These are phyloP conservation scores for Pleurotus giganteus DNA, from an alignment of 768 basidiomycete genomes.

Conservation along the genomic window DNA sequence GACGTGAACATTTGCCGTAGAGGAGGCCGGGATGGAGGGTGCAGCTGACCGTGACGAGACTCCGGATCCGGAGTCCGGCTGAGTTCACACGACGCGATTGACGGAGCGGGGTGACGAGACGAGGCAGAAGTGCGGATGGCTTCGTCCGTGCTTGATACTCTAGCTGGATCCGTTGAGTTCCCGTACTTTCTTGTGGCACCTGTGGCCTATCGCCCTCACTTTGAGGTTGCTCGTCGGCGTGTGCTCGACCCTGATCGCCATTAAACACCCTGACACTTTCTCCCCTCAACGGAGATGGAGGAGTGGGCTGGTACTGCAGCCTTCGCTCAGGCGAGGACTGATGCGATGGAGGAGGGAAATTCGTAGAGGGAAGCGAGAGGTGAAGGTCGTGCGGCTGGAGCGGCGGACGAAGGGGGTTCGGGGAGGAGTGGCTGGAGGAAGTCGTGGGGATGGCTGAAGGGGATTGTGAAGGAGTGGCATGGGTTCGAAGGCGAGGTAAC, in stretches of 20 bases:
- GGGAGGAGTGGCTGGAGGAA: too few relatives aligned
- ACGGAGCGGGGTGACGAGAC: background rate
- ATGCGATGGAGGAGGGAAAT: background rate
- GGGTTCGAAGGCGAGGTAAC: too few relatives aligned
- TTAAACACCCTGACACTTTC: background rate
- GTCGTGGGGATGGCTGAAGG: too few relatives aligned
- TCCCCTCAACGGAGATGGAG: conserved; percentile 2
- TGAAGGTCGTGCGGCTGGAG: too few relatives aligned
- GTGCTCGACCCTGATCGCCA: background rate
- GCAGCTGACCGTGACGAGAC: too few relatives aligned
- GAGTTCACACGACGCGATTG: too few relatives aligned
- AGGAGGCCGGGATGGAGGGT: too few relatives aligned
- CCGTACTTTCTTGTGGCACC: background rate
- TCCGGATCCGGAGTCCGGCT: conserved; percentile 6
- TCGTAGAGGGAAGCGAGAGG: too few relatives aligned
- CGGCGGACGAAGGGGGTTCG: too few relatives aligned
- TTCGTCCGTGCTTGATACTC: conserved; percentile 4
- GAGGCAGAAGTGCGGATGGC: background rate
- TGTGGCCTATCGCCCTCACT: background rate
- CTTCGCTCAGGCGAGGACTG: background rate
- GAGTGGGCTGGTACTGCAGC: background rate
- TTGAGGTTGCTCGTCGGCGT: background rate
- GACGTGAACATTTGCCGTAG: too few relatives aligned
- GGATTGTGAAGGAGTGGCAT: too few relatives aligned
- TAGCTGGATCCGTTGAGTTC: background rate